Evolutionary conservation across 2,329 filamentous ascomycete genomes (phyloP).

Genomic region (Verticillium dahliae): DNA sequence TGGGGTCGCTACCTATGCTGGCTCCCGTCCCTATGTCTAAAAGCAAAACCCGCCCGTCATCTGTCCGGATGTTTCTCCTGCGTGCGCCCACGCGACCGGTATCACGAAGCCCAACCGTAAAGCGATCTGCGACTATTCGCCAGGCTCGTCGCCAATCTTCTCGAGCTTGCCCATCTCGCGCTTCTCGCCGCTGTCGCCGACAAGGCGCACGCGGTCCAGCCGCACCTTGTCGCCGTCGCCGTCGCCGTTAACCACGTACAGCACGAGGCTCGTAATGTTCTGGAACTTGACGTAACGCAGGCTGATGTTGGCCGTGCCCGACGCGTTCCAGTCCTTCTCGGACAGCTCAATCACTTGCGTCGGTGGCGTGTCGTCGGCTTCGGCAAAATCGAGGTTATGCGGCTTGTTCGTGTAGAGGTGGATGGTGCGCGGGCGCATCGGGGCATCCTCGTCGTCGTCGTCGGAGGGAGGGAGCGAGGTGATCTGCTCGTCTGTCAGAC

Average conservation of each 20-base stretch:
- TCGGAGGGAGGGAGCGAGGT: constrained; percentile 70
- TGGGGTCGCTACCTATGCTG: background rate
- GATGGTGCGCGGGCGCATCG: constrained; percentile 75
- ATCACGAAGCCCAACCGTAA: background rate
- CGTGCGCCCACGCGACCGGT: background rate
- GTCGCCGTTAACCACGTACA: constrained; percentile 86
- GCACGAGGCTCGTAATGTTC: constrained; percentile 75
- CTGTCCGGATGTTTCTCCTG: background rate
- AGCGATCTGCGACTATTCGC: constrained; percentile 37
- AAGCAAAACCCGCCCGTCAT: background rate
- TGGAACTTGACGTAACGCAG: constrained; percentile 97
- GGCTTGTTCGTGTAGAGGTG: constrained; percentile 83
- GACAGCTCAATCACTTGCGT: constrained; percentile 75
- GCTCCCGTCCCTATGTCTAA: background rate
- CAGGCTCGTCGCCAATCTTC: constrained; percentile 77
- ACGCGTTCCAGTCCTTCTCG: constrained; percentile 73
- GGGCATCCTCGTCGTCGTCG: constrained; percentile 67
- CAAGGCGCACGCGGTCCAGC: constrained; percentile 69
- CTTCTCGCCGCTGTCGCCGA: constrained; percentile 89
- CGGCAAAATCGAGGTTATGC: constrained; percentile 89
- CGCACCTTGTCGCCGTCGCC: constrained; percentile 79
- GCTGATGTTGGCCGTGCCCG: constrained; percentile 64
- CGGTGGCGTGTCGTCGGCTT: constrained; percentile 78
- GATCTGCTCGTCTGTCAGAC: constrained; percentile 44
- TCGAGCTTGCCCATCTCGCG: constrained; percentile 89